Evolutionary conservation across 164 flowering plant species (phyloP).

Genomic region (Houttuynia cordata): DNA sequence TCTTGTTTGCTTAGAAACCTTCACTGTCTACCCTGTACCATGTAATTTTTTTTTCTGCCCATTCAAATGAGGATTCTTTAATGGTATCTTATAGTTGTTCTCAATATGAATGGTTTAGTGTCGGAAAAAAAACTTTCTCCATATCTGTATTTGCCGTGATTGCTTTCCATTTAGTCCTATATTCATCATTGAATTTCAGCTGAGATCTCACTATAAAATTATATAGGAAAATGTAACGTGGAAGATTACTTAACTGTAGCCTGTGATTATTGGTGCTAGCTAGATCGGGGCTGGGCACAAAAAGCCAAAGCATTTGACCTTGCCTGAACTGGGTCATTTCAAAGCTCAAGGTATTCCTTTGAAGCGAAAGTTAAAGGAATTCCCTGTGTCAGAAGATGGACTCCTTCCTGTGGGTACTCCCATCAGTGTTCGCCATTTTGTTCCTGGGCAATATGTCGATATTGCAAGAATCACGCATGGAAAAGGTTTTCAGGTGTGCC

Average conservation of each 20-base stretch:
- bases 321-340: constrained; percentile 94
- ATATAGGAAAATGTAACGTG: no score
- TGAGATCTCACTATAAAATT: not conserved
- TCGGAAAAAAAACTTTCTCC: not conserved
- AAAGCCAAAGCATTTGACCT: constrained; percentile 84
- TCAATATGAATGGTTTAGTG: not conserved
- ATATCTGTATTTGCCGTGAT: not conserved
- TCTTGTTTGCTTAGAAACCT: no score
- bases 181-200: not conserved
- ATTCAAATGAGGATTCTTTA: not conserved
- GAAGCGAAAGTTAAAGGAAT: constrained; percentile 90
- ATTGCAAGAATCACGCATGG: constrained; percentile 80
- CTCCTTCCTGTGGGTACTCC: constrained; percentile 87
- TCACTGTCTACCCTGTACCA: no score
- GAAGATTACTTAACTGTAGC: not conserved
- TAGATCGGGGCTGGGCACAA: constrained; percentile 96
- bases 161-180: not conserved
- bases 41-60: not conserved
- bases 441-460: constrained; percentile 92
- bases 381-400: constrained; percentile 91
- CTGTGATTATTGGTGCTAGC: constrained; percentile 22
- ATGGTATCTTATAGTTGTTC: not conserved
- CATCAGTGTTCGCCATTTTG: constrained; percentile 81
- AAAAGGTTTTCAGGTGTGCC: constrained; percentile 91
- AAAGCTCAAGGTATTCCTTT: constrained; percentile 90